Percentiles rank a stretch among this genome's conserved stretches.
Conservation (phyloP, 2,329 filamentous ascomycete species). For the Claviceps sorghi region DNA sequence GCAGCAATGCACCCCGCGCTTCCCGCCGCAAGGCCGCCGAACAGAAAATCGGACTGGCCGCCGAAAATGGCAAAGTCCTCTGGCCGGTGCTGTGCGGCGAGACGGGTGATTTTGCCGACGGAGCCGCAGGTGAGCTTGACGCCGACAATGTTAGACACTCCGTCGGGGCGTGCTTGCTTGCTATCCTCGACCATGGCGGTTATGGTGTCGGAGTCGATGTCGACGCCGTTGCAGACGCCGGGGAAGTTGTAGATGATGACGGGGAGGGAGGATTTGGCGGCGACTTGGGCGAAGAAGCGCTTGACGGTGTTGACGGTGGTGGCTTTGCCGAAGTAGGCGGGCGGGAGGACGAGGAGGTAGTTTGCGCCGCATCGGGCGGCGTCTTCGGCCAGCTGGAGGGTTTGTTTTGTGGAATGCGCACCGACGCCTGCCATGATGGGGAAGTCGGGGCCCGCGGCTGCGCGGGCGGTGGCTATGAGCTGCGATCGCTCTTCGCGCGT, state of each 20-base stretch:
- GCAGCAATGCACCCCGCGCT: constrained; percentile 47
- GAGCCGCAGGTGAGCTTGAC: constrained; percentile 62
- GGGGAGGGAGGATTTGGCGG: constrained; percentile 43
- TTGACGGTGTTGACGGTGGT: constrained; percentile 26
- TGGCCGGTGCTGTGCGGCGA: constrained; percentile 34
- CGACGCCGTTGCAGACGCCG: constrained; percentile 49
- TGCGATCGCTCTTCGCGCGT: constrained; percentile 43
- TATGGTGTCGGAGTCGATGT: constrained; percentile 53
- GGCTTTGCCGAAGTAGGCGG: constrained; percentile 22
- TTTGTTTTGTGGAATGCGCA: constrained; percentile 50
- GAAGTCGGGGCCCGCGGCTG: constrained; percentile 71
- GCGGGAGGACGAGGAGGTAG: constrained; percentile 9
- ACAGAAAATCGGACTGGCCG: constrained; percentile 58
- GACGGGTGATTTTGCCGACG: constrained; percentile 55
- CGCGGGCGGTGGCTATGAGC: constrained; percentile 48
- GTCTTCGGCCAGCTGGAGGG: constrained; percentile 43
- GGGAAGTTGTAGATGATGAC: constrained; percentile 63
- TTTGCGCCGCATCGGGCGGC: constrained; percentile 24
- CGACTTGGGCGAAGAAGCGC: constrained; percentile 24
- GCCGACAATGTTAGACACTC: constrained; percentile 45
- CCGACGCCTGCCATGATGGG: constrained; percentile 63
- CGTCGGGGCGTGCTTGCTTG: constrained; percentile 9
- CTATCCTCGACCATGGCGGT: constrained; percentile 14
- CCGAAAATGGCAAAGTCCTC: constrained; percentile 53
- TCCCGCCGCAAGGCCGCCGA: constrained; percentile 44